Conservation (phyloP, 257 asterid species). For the Cinchona pubescens region DNA sequence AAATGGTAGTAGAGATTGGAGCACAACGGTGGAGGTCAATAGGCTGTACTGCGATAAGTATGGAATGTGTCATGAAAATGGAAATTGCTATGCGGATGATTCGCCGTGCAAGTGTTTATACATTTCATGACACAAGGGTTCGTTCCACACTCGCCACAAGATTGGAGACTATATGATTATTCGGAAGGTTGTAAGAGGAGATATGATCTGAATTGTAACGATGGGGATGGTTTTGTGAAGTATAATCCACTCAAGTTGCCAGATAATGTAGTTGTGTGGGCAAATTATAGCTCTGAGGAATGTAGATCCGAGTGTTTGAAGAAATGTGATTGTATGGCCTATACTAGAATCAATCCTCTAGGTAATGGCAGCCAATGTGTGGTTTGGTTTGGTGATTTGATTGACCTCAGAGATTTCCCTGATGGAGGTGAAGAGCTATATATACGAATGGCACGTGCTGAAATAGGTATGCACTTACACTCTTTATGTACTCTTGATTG, state of each 20-base stretch:
- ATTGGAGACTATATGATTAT: constrained; percentile 20
- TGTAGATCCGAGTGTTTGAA: constrained; percentile 22
- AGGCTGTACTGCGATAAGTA: constrained; percentile 35
- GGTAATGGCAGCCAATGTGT: constrained; percentile 29
- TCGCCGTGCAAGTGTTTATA: constrained; percentile 29
- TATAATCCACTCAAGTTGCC: constrained; percentile 33
- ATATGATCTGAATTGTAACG: constrained; percentile 19
- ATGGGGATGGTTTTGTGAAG: constrained; percentile 26
- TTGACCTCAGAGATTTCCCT: constrained; percentile 24
- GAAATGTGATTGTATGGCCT: constrained; percentile 37
- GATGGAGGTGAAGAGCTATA: constrained; percentile 21
- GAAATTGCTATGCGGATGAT: constrained; percentile 18
- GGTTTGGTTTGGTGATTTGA: constrained; percentile 30
- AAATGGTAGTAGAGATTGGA: constrained; percentile 26
- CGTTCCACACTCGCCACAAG: constrained; percentile 18
- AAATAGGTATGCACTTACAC: constrained; percentile 20
- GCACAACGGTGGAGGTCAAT: constrained; percentile 24
- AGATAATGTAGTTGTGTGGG: constrained; percentile 18
- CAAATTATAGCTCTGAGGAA: constrained; percentile 5
- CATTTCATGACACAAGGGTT: constrained; percentile 19
- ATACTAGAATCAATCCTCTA: constrained; percentile 21
- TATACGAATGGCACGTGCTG: constrained; percentile 28
- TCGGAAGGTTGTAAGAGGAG: constrained; percentile 28
- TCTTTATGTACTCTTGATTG: background rate
- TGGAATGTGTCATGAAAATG: constrained; percentile 37